Evolutionary conservation across 495 filamentous ascomycete genomes (phyloP).

Genomic region (Podospora comata): DNA sequence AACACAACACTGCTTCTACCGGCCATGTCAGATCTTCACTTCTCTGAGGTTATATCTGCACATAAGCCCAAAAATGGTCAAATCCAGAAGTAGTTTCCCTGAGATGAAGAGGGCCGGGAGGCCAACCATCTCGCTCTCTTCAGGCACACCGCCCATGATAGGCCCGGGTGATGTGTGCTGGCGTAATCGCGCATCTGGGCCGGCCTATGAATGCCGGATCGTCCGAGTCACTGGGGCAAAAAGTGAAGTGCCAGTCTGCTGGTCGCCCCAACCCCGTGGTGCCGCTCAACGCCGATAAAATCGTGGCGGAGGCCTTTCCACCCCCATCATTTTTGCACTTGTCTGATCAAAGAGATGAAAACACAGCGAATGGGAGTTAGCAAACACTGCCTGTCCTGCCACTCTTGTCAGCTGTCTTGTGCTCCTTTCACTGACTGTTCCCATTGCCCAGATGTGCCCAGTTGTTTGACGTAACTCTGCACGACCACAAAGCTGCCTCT

Average conservation of each 20-base stretch:
- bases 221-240: not conserved
- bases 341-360: not conserved
- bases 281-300: no score
- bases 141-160: not conserved
- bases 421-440: not conserved
- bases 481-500: not conserved
- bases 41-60: not conserved
- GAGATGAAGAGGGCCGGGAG: not conserved
- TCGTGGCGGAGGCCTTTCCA: not conserved
- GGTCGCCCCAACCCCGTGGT: no score
- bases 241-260: not conserved
- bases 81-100: not conserved
- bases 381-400: not conserved
- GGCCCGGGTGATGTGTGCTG: not conserved
- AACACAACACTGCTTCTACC: not conserved
- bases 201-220: not conserved
- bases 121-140: not conserved
- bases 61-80: not conserved
- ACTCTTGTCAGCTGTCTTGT: not conserved
- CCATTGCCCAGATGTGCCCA: not conserved
- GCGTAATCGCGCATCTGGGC: not conserved
- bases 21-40: not conserved
- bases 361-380: not conserved
- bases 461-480: not conserved
- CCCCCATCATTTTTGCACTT: not conserved